Evolutionary conservation across 768 basidiomycete species (phyloP).

Genomic region (Auricularia cornea): DNA sequence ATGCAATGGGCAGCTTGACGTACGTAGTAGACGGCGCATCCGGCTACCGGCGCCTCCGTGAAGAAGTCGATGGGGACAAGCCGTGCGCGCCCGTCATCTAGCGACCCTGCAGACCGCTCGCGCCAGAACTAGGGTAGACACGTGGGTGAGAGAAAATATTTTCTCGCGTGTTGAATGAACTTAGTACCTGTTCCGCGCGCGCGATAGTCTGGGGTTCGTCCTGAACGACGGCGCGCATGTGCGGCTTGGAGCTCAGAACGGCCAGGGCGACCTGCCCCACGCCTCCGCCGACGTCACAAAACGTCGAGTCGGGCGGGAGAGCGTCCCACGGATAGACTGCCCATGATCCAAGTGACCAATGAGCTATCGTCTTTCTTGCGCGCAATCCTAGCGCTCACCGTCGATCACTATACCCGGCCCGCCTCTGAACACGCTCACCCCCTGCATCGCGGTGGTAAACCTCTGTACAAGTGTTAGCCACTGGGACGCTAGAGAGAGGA

Average conservation of each 20-base stretch:
- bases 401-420: no score
- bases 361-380: no score
- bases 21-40: slow-evolving; percentile 36
- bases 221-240: slow-evolving; percentile 5
- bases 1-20: no score
- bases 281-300: slow-evolving; percentile 10
- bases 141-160: no score
- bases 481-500: no score
- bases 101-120: slow-evolving; percentile 27
- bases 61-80: slow-evolving; percentile 35
- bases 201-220: slow-evolving; percentile 7
- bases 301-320: neutral
- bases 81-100: slow-evolving; percentile 26
- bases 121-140: slow-evolving; percentile 22
- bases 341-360: no score
- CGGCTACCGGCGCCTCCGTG: slow-evolving; percentile 25
- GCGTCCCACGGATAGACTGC: slow-evolving; percentile 7
- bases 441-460: no score
- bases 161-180: no score
- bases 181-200: no score
- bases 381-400: no score
- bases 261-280: slow-evolving; percentile 5
- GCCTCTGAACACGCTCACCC: no score
- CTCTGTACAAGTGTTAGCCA: no score
- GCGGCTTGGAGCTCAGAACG: neutral